Conservation (phyloP, 371 early-diverging fungal species). For the Rhizopus delemar region DNA sequence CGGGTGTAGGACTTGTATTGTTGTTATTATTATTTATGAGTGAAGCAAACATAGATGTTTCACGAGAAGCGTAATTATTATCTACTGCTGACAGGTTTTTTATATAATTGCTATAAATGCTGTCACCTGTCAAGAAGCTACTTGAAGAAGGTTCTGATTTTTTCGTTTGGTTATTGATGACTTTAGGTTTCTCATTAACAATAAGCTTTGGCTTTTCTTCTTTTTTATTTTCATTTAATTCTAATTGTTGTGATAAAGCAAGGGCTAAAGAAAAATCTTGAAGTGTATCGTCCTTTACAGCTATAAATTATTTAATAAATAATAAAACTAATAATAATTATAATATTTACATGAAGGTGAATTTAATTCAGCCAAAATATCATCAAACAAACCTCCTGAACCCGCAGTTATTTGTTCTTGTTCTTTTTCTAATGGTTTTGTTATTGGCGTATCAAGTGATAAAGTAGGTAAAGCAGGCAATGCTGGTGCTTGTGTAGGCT, state of each 20-base stretch:
- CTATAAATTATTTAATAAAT: neutral
- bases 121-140: slow-evolving; percentile 26
- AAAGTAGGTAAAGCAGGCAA: slow-evolving; percentile 14
- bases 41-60: slow-evolving; percentile 40
- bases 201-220: slow-evolving; percentile 2
- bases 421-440: neutral
- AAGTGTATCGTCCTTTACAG: neutral
- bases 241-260: slow-evolving; percentile 41
- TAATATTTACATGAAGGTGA: neutral
- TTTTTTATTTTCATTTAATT: slow-evolving; percentile 18
- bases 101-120: slow-evolving; percentile 43
- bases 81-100: slow-evolving; percentile 11
- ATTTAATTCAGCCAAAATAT: slow-evolving; percentile 42
- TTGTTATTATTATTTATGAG: slow-evolving; percentile 11
- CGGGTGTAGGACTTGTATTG: slow-evolving; percentile 1
- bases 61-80: slow-evolving; percentile 1
- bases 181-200: too few relatives aligned
- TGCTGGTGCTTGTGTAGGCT: neutral
- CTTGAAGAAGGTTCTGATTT: neutral
- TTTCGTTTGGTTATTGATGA: neutral
- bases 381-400: slow-evolving; percentile 40
- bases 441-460: slow-evolving; percentile 9
- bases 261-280: slow-evolving; percentile 40
- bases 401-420: slow-evolving; percentile 22
- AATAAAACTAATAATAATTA: neutral